These are phyloP conservation scores for Kwoniella pini DNA, from an alignment of 768 basidiomycete genomes.

Conservation along the genomic window DNA sequence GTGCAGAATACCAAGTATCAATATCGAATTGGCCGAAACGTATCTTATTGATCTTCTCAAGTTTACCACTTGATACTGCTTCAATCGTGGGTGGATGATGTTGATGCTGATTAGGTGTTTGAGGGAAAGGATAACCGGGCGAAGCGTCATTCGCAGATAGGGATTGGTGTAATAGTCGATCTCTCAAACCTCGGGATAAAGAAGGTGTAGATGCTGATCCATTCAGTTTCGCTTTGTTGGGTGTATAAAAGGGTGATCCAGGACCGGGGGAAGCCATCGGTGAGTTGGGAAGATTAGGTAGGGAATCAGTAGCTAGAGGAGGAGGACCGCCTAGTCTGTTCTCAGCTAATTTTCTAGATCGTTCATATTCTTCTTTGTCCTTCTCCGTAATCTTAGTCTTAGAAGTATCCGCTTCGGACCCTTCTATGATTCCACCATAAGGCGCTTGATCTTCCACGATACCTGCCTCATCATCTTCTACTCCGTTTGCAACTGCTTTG, in stretches of 20 bases:
- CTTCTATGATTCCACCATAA: conserved; percentile 78
- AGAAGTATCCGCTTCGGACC: conserved; percentile 69
- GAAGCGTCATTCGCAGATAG: conserved; percentile 7
- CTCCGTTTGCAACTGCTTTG: neutral
- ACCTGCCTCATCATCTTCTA: conserved; percentile 62
- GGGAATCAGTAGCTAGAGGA: conserved; percentile 6
- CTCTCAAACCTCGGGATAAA: conserved; percentile 36
- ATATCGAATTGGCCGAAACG: conserved; percentile 90
- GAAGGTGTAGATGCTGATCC: neutral
- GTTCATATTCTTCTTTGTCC: conserved; percentile 74
- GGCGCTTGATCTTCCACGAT: conserved; percentile 60
- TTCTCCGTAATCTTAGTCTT: conserved; percentile 64
- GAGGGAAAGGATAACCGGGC: conserved; percentile 20
- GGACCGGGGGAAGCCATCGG: conserved; percentile 22
- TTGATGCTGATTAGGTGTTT: neutral
- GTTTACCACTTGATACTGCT: neutral
- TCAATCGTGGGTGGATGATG: conserved; percentile 56
- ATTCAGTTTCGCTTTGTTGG: conserved; percentile 6
- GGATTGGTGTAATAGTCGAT: conserved; percentile 40
- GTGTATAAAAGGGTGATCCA: conserved; percentile 15
- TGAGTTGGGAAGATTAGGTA: conserved; percentile 18
- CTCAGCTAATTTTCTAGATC: conserved; percentile 71
- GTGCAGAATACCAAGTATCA: conserved; percentile 98
- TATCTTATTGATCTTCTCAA: conserved; percentile 70
- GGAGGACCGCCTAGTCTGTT: conserved; percentile 54